These are phyloP conservation scores for Voacanga thouarsii DNA, from an alignment of 257 asterid genomes.

Conservation along the genomic window DNA sequence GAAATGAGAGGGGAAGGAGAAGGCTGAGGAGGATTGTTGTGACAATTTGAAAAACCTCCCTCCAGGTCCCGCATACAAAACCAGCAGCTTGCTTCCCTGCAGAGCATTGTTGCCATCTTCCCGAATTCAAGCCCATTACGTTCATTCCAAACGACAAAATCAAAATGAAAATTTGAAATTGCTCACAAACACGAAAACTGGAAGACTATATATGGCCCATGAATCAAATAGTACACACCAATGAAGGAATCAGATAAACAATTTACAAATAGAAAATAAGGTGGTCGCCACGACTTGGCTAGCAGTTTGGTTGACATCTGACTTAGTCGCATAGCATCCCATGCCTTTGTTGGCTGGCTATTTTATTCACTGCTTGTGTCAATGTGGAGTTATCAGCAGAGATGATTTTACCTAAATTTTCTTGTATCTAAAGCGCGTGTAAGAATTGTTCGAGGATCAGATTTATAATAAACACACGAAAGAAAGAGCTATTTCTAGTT, in stretches of 20 bases:
- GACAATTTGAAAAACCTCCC: slow-evolving; percentile 41
- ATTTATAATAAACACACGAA: too few relatives aligned
- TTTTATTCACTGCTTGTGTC: neutral
- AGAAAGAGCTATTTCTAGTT: neutral
- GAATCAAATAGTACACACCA: neutral
- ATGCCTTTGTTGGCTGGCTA: neutral
- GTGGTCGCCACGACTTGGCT: slow-evolving; percentile 44
- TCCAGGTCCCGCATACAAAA: slow-evolving; percentile 14
- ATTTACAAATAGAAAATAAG: neutral
- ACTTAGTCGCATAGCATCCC: slow-evolving; percentile 19
- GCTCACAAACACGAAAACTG: neutral
- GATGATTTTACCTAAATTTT: neutral
- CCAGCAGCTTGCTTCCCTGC: neutral
- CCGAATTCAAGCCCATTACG: slow-evolving; percentile 30
- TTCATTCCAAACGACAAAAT: too few relatives aligned
- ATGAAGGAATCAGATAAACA: neutral
- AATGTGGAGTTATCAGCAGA: neutral
- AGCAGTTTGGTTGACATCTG: slow-evolving; percentile 25
- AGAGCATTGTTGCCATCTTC: neutral
- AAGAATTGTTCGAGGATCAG: neutral
- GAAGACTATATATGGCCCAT: neutral
- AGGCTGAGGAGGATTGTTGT: slow-evolving; percentile 62
- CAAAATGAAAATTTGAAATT: neutral
- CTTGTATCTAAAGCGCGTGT: neutral
- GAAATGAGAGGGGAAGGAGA: slow-evolving; percentile 79